Evolutionary conservation across 2,329 filamentous ascomycete genomes (phyloP).

Genomic region (Diplocarpon rosae): DNA sequence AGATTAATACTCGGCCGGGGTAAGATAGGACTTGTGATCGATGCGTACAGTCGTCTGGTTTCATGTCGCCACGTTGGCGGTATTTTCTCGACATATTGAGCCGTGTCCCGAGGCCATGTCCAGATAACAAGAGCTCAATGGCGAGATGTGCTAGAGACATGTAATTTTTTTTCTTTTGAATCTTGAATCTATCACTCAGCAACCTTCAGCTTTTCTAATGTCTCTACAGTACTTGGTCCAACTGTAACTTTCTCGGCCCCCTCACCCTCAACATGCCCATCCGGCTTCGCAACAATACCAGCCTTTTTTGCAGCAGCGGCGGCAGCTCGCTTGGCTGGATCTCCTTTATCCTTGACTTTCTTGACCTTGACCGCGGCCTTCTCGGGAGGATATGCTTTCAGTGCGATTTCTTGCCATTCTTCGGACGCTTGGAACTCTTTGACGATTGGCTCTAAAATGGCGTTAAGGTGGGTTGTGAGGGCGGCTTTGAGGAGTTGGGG

Average conservation of each 20-base stretch:
- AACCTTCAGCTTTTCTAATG: slow-evolving; percentile 21
- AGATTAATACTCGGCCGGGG: no score
- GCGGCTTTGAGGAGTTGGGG: slow-evolving; percentile 85
- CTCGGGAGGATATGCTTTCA: slow-evolving; percentile 72
- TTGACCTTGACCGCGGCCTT: slow-evolving; percentile 61
- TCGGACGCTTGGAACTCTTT: slow-evolving; percentile 55
- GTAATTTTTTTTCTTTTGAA: slow-evolving; percentile 10
- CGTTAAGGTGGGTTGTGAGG: slow-evolving; percentile 60
- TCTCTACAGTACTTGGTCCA: slow-evolving; percentile 18
- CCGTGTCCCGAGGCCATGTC: no score
- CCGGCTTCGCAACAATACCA: slow-evolving; percentile 18
- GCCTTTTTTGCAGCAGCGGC: slow-evolving; percentile 17
- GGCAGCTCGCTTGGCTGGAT: slow-evolving; percentile 25
- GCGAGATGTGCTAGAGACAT: background rate
- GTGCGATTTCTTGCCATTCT: slow-evolving; percentile 71
- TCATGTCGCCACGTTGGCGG: no score
- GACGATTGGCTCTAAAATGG: slow-evolving; percentile 68
- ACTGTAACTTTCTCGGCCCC: slow-evolving; percentile 18
- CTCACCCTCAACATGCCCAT: slow-evolving; percentile 22
- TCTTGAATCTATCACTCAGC: slow-evolving; percentile 16
- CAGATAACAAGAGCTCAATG: background rate
- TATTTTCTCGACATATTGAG: no score
- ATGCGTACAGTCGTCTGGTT: no score
- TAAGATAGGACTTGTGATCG: no score
- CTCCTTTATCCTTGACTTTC: slow-evolving; percentile 40